Conservation (phyloP, 768 basidiomycete species). For the Russula virescens region DNA sequence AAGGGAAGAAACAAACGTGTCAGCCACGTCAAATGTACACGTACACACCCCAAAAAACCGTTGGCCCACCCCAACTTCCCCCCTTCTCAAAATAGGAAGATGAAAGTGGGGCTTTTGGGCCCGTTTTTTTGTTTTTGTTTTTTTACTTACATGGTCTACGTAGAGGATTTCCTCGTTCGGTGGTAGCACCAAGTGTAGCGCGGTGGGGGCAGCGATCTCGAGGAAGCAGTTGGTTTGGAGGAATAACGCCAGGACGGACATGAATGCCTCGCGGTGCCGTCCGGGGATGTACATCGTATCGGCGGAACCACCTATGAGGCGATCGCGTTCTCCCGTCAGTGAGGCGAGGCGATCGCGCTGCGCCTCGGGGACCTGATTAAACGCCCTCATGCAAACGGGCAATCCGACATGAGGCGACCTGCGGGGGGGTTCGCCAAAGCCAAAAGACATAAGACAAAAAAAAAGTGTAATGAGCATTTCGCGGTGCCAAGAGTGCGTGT, state of each 20-base stretch:
- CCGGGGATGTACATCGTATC: conserved; percentile 48
- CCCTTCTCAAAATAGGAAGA: not conserved
- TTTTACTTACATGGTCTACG: conserved; percentile 40
- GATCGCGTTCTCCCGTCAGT: conserved; percentile 32
- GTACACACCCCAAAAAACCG: not conserved
- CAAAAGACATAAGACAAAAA: too few relatives aligned
- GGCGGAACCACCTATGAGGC: conserved; percentile 43
- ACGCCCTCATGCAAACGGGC: conserved; percentile 40
- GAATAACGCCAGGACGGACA: conserved; percentile 40
- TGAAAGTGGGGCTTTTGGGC: not conserved
- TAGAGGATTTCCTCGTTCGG: conserved; percentile 38
- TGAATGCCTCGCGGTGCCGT: conserved; percentile 35
- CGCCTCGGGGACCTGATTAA: conserved; percentile 31
- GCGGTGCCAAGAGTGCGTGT: not conserved
- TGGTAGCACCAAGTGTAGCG: conserved; percentile 39
- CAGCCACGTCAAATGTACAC: not conserved
- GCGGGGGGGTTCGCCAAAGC: not conserved
- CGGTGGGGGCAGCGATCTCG: conserved; percentile 45
- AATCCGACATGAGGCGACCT: conserved; percentile 44
- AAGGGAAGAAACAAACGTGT: not conserved
- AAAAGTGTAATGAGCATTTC: not conserved
- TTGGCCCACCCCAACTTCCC: too few relatives aligned
- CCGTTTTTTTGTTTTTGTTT: too few relatives aligned
- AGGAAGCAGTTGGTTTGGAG: conserved; percentile 45
- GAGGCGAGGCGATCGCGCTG: conserved; percentile 38